Evolutionary conservation across 768 basidiomycete genomes (phyloP), one percentile per base, ranked within the genome.

Genomic region (Phaeotremella skinneri): DNA sequence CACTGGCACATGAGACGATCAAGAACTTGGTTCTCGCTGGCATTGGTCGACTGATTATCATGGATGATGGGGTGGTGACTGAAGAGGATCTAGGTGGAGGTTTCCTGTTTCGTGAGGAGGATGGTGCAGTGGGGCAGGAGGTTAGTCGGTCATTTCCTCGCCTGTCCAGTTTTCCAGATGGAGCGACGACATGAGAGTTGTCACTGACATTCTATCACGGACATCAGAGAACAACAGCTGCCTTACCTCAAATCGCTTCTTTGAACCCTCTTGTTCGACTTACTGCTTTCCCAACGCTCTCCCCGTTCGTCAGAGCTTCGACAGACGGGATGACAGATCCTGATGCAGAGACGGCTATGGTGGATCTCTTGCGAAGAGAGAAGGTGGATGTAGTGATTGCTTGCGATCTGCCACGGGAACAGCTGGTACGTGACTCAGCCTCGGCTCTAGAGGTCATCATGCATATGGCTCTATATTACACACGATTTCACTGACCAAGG

Each of bases 1-100:
- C 91, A 2, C 83, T 88, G 37, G 91, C 96, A 39, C 91, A 91
- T 5, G 96, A 99, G 76, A 84, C 87, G 16, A 88, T 97, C 78
- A 99, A 98, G 79, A 99, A 99, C 74, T 88, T 99, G 73, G 94
- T 98, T 17, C 83, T 99, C 48, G 90, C 96, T 9, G 96, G 96
- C 39, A 90, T 99, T 56, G 96, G 96, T 25, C 87, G 85, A 73
- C 79, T 99, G 61, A 80, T 96, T 60, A 82, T 98, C 39, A 82
- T 90, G 66, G 96, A 99, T 78, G 80, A 81, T 21, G 85, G 84
- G 62, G 79, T 82, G 13, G 89, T 99, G 31, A 72, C 80, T 20
- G 85, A 87, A 73, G 87, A 90, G 75, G 96, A 98, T 79, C 83
- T 98, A 31, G 91, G 91, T 13, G 84, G 86, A 3, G 90, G 91